phyloP scores from a whole-genome alignment of 2,329 filamentous ascomycete genomes.

The Trichophyton simii region DNA sequence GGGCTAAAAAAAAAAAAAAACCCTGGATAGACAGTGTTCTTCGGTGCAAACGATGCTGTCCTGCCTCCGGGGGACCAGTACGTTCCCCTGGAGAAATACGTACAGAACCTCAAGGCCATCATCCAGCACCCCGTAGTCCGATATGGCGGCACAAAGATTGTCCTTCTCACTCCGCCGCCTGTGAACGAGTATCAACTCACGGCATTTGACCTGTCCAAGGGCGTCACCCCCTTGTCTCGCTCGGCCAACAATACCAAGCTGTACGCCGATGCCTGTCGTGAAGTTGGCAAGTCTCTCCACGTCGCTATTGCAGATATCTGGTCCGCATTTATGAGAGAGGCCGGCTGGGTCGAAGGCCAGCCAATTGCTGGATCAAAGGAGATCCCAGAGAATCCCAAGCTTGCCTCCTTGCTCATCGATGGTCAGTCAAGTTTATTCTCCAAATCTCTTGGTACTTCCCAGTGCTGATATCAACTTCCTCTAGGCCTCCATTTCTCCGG shows the following conservation, averaged over 20 bases:
- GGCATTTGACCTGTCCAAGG: conserved; percentile 36
- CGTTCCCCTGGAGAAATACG: conserved; percentile 64
- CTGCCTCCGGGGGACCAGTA: conserved; percentile 59
- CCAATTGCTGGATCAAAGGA: conserved; percentile 45
- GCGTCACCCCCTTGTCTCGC: conserved; percentile 35
- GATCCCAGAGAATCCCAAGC: conserved; percentile 44
- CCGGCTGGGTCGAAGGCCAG: conserved; percentile 41
- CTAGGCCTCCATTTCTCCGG: conserved; percentile 47
- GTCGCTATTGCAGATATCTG: conserved; percentile 67
- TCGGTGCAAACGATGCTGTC: conserved; percentile 84
- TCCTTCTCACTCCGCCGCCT: conserved; percentile 68
- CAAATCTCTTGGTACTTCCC: not conserved
- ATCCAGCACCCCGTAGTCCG: conserved; percentile 56
- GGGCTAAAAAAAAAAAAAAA: not conserved
- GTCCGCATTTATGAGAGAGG: conserved; percentile 58
- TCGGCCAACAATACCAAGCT: conserved; percentile 49
- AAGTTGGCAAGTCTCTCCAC: conserved; percentile 42
- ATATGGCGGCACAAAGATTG: conserved; percentile 60
- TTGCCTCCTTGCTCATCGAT: conserved; percentile 43
- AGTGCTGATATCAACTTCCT: not conserved
- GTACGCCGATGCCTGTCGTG: conserved; percentile 54
- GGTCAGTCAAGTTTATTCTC: conserved; percentile 31
- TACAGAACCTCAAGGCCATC: conserved; percentile 57
- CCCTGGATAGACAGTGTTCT: conserved; percentile 52
- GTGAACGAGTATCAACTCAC: conserved; percentile 60